Evolutionary conservation across 257 asterid genomes (phyloP).

Genomic region (Salvia hispanica): DNA sequence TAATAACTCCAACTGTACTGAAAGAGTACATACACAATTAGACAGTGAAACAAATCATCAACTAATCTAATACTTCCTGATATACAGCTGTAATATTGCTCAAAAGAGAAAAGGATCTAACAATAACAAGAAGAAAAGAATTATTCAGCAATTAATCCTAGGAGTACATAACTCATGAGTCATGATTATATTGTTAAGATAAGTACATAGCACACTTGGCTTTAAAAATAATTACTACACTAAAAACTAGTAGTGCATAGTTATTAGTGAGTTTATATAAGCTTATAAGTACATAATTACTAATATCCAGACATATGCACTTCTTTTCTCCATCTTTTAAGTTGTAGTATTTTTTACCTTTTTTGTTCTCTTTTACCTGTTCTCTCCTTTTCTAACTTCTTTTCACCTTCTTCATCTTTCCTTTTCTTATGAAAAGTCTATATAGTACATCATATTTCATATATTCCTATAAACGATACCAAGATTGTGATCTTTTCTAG

Average conservation of each 20-base stretch:
- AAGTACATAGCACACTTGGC: neutral
- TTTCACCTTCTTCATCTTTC: neutral
- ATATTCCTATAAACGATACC: neutral
- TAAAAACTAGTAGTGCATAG: slow-evolving; percentile 8
- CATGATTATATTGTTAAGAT: neutral
- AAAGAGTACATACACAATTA: neutral
- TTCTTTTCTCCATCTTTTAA: neutral
- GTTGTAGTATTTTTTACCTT: neutral
- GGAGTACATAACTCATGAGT: neutral
- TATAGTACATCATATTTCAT: slow-evolving; percentile 3
- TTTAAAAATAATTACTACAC: neutral
- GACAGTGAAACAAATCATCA: neutral
- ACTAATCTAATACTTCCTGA: neutral
- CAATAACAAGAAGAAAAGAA: neutral
- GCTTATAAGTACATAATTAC: neutral
- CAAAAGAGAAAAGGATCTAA: neutral
- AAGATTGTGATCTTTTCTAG: slow-evolving; percentile 10
- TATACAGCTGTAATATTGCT: neutral
- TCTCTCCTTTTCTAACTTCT: slow-evolving; percentile 8
- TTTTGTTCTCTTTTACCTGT: neutral
- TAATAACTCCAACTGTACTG: neutral
- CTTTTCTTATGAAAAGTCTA: neutral
- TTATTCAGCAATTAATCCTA: neutral
- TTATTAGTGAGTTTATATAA: neutral
- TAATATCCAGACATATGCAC: neutral